Evolutionary conservation across 2,329 filamentous ascomycete genomes (phyloP).

Genomic region (Dothiorella sarmentorum): DNA sequence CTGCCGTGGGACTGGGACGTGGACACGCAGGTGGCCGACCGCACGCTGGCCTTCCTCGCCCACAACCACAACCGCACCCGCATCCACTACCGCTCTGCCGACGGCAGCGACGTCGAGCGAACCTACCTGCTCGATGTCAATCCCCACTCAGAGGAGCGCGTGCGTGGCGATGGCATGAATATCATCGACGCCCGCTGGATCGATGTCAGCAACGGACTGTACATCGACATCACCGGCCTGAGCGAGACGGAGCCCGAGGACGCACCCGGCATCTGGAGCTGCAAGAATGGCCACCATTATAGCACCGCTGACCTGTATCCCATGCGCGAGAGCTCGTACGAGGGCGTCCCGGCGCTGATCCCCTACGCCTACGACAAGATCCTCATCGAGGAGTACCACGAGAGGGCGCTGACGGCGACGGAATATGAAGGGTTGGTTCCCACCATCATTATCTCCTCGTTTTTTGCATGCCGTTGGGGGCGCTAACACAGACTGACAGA

Average conservation of each 20-base stretch:
- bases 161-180: constrained; percentile 66
- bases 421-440: constrained; percentile 61
- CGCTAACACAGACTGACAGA: constrained; percentile 37
- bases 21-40: constrained; percentile 71
- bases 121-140: constrained; percentile 75
- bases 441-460: too few species aligned
- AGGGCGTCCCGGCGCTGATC: constrained; percentile 67
- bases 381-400: constrained; percentile 62
- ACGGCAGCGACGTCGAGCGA: constrained; percentile 39
- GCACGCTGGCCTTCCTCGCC: constrained; percentile 64
- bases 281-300: constrained; percentile 78
- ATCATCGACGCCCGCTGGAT: constrained; percentile 85
- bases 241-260: constrained; percentile 61
- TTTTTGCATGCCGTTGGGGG: neutral
- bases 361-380: constrained; percentile 67
- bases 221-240: constrained; percentile 78
- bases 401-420: constrained; percentile 58
- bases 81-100: constrained; percentile 41
- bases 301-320: constrained; percentile 69
- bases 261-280: constrained; percentile 66
- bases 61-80: constrained; percentile 66
- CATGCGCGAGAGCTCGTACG: constrained; percentile 68
- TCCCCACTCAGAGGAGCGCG: constrained; percentile 61
- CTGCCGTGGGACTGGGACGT: constrained; percentile 84
- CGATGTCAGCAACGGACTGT: constrained; percentile 70